phyloP scores from a whole-genome alignment of 202 grass and related monocot genomes.

The Bolboschoenoplectus hybrid region DNA sequence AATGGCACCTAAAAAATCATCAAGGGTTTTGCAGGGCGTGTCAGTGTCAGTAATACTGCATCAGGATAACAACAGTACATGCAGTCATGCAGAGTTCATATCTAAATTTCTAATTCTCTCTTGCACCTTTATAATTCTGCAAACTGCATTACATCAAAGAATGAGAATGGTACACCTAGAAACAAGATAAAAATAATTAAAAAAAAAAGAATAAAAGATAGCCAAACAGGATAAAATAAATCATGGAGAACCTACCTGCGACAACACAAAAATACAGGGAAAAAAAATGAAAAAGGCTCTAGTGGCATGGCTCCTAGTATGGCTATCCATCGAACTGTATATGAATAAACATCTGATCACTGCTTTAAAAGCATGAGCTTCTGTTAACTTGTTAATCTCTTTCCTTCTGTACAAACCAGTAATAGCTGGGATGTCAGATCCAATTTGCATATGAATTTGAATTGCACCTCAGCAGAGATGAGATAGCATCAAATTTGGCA shows the following conservation, averaged over 20 bases:
- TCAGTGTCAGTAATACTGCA: not conserved
- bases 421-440: slow-evolving; percentile 7
- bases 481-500: not conserved
- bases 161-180: slow-evolving; percentile 5
- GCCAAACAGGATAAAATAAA: not conserved
- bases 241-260: slow-evolving; percentile 15
- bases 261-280: not conserved
- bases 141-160: slow-evolving; percentile 15
- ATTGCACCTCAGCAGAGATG: not conserved
- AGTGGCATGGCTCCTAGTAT: slow-evolving; percentile 20
- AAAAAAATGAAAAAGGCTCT: not conserved
- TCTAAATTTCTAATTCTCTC: slow-evolving; percentile 12
- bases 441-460: slow-evolving; percentile 11
- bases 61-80: not conserved
- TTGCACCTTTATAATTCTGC: slow-evolving; percentile 26
- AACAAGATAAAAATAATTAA: slow-evolving; percentile 6
- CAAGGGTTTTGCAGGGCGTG: too few species aligned
- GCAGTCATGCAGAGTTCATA: not conserved
- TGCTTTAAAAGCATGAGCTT: slow-evolving; percentile 12
- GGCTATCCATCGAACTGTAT: slow-evolving; percentile 1
- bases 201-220: slow-evolving; percentile 1
- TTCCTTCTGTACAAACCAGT: slow-evolving; percentile 36
- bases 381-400: slow-evolving; percentile 32
- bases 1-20: not conserved
- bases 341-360: slow-evolving; percentile 19